These are phyloP conservation scores for Annulohypoxylon bovei DNA, from an alignment of 495 filamentous ascomycete genomes.

Conservation along the genomic window DNA sequence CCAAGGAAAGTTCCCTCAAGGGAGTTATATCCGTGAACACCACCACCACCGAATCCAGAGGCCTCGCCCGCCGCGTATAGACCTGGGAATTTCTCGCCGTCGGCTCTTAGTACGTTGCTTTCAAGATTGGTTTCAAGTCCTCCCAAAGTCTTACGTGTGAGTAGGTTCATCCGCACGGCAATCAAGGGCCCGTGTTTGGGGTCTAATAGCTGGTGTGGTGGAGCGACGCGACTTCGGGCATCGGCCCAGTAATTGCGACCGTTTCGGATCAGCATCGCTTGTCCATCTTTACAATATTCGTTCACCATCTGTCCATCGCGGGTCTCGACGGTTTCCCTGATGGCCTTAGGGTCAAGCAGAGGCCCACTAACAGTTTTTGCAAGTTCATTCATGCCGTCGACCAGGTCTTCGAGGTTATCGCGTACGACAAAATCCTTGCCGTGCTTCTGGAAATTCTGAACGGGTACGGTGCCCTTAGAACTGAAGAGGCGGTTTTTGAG, in stretches of 20 bases:
- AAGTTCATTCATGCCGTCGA: conserved; percentile 61
- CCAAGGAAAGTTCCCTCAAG: conserved; percentile 62
- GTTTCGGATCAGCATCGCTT: conserved; percentile 62
- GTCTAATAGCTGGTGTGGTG: conserved; percentile 59
- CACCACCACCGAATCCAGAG: conserved; percentile 64
- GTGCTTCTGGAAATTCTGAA: conserved; percentile 61
- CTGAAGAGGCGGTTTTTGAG: conserved; percentile 57
- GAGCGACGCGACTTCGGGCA: conserved; percentile 51
- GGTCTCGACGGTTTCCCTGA: conserved; percentile 54
- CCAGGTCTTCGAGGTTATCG: conserved; percentile 57
- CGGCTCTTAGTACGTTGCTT: conserved; percentile 57
- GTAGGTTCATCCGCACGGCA: conserved; percentile 61
- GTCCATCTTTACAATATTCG: conserved; percentile 61
- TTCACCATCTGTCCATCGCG: conserved; percentile 61
- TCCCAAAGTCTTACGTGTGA: conserved; percentile 63
- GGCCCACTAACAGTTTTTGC: conserved; percentile 46
- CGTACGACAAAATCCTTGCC: conserved; percentile 61
- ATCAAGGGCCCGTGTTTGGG: conserved; percentile 59
- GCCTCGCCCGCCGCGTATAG: conserved; percentile 64
- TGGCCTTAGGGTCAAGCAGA: conserved; percentile 47
- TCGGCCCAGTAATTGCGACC: conserved; percentile 62
- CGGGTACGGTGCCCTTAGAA: conserved; percentile 55
- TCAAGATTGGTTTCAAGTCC: conserved; percentile 63
- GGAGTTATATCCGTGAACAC: conserved; percentile 62
- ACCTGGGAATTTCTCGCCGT: conserved; percentile 56